Evolutionary conservation across 768 basidiomycete species (phyloP), one percentile per base, ranked within the genome.

Genomic region (Vararia minispora): DNA sequence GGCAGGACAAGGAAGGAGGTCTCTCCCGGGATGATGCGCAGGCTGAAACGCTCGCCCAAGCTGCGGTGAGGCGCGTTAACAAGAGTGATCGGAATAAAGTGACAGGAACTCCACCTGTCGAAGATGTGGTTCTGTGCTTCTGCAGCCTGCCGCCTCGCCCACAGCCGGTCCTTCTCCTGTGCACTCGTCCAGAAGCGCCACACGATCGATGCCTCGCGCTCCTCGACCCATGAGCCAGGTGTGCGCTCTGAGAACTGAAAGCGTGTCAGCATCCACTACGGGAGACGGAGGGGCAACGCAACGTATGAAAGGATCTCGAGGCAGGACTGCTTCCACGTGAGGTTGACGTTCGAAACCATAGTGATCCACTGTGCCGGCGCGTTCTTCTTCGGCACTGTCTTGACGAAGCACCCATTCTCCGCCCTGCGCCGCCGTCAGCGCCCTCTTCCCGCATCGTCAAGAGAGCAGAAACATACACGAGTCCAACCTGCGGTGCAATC

Each of bases 91-190:
- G 29, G 16, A 17, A 22, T 10, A 3, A 27, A 14, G 32, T 20
- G 24, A 12, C 36, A 33, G 24, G 9, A 9, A 28, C 33, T 21
- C n/a, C 28, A 73, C 73, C 72, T 74, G 55, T 88, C 87, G 52
- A 86, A 89, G 45, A 89, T 85, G 50, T 90, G 88, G 58, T 91
- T 91, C 58, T 90, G 88, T 16, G 88, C 88, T 54, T 89, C 87
- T 0, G 85, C 84, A 1, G 88, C 88, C 53, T 90, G 87, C 16
- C 88, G 64, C 23, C 80, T 70, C 0, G 86, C 88, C 88, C 88
- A 91, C 40, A 73, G 74, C 9, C 79, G 66, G 50, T 85, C 82
- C 0, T 74, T 56, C 28, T 57, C 47, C 25, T 54, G 37, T 14
- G 47, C 53, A 25, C 64, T 58, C 0, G 76, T 80, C 79, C 81